Evolutionary conservation across 371 early-diverging fungal species (phyloP), one percentile per base, ranked within the genome.

Genomic region (Fennellomyces sp.): DNA sequence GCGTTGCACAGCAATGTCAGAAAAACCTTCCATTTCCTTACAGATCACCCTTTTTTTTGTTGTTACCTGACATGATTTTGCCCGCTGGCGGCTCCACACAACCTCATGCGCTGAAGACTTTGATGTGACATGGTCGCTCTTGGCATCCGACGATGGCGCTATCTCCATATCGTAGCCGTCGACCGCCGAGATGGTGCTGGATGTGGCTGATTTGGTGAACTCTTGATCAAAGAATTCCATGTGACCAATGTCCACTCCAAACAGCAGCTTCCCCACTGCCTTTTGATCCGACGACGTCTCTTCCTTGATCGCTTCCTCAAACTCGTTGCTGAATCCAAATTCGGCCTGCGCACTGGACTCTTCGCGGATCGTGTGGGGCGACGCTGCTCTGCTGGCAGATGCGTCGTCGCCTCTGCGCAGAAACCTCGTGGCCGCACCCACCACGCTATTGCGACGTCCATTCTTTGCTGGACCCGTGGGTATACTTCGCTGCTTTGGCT

Each of bases 41-140:
- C 26, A 51, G n/a, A 54, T 17, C 25, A 35, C n/a, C 21, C 2
- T 50, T 41, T 45, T 36, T 21, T 21, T 49, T 15, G 42, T 50
- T 60, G 33, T 47, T 65, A 65, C 70, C 53, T 70, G 73, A 26
- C 70, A 75, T n/a, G 73, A 74, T 50, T 73, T 73, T 15, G 71
- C 68, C 23, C 71, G 36, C 56, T 73, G 71, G 8, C 70, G 60
- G 26, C 47, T 60, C 69, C 68, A 71, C 15, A 60, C 54, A 11
- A 57, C 36, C 21, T 65, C 60, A 19, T 65, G 51, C 8, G 53
- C 17, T 3, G 56, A 50, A 2, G 56, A 52, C 42, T 58, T 56
- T 17, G 58, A 52, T n/a, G 52, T 54, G 19, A 59, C 52, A 50
- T 57, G 57, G 31, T 67, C 69, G 52, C 75, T 74, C 42, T 63